phyloP scores from a whole-genome alignment of 2,329 filamentous ascomycete genomes.

The Pestalotiopsis fici region DNA sequence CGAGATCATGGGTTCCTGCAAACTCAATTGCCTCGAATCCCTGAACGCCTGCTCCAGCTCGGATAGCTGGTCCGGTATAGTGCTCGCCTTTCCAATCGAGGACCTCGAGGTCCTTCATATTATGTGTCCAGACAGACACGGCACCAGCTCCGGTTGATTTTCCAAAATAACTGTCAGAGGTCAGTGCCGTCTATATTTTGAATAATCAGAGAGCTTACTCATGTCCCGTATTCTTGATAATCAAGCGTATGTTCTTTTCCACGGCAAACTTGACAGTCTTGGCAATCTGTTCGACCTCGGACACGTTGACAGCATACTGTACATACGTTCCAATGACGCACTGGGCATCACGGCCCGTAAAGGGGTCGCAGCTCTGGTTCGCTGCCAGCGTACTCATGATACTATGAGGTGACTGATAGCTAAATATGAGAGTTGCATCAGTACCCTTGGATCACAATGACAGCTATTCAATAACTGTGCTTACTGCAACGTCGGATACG shows the following conservation, averaged over 20 bases:
- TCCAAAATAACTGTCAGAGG: constrained; percentile 36
- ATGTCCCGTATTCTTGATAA: constrained; percentile 42
- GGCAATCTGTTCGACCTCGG: constrained; percentile 18
- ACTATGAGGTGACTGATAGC: constrained; percentile 13
- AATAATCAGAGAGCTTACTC: constrained; percentile 38
- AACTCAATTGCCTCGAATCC: constrained; percentile 18
- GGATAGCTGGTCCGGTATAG: constrained; percentile 25
- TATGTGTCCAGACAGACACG: constrained; percentile 30
- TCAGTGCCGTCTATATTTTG: constrained; percentile 37
- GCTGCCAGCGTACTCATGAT: constrained; percentile 40
- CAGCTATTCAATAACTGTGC: not conserved
- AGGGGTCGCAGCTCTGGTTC: constrained; percentile 30
- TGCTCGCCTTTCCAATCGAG: constrained; percentile 18
- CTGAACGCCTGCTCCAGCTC: constrained; percentile 23
- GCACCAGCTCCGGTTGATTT: constrained; percentile 27
- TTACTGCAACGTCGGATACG: constrained; percentile 13
- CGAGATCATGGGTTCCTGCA: constrained; percentile 22
- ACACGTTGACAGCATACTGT: constrained; percentile 28
- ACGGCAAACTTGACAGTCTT: constrained; percentile 19
- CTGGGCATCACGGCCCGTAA: constrained; percentile 34
- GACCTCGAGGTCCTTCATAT: constrained; percentile 25
- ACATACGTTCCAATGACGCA: constrained; percentile 38
- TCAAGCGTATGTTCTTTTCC: constrained; percentile 16
- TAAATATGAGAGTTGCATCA: constrained; percentile 17
- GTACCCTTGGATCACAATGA: not conserved